A percentile compares a stretch with the other conserved stretches of the same genome.
Conservation (phyloP, 768 basidiomycete genomes). For the Cystoderma amianthinum region DNA sequence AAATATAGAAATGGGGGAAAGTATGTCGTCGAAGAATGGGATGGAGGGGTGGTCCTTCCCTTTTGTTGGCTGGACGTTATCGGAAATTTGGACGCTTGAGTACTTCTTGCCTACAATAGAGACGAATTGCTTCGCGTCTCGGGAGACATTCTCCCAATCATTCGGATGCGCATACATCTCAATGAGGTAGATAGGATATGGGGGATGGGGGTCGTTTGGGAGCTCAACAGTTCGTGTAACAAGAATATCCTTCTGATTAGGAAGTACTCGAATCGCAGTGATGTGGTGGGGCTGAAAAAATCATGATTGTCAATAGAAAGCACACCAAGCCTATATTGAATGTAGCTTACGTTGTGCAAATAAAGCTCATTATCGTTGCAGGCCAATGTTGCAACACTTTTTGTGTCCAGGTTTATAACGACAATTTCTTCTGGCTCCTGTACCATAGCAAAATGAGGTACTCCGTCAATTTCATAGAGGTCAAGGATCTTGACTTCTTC, state of each 20-base stretch:
- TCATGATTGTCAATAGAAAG: background rate
- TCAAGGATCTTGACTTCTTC: background rate
- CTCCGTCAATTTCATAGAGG: background rate
- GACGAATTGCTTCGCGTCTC: constrained; percentile 11
- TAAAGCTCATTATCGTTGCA: background rate
- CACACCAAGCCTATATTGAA: too few species aligned
- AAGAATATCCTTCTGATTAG: constrained; percentile 43
- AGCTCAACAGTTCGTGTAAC: constrained; percentile 31
- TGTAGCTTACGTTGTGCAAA: constrained; percentile 7
- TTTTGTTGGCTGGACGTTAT: constrained; percentile 23
- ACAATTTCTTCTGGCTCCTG: background rate
- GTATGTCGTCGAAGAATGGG: constrained; percentile 16
- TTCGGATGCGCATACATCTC: constrained; percentile 19
- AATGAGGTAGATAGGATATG: constrained; percentile 14
- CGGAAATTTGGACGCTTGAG: constrained; percentile 29
- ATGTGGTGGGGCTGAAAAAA: constrained; percentile 37
- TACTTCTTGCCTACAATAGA: constrained; percentile 15
- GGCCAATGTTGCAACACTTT: background rate
- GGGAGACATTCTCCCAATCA: constrained; percentile 7
- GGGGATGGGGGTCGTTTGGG: background rate
- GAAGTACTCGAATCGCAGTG: constrained; percentile 43
- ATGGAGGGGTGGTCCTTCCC: constrained; percentile 20
- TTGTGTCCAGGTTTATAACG: background rate
- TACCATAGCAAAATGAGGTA: background rate
- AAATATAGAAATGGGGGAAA: constrained; percentile 33